phyloP scores from a whole-genome alignment of 129 eudicot genomes.

The Artemisia argyi region DNA sequence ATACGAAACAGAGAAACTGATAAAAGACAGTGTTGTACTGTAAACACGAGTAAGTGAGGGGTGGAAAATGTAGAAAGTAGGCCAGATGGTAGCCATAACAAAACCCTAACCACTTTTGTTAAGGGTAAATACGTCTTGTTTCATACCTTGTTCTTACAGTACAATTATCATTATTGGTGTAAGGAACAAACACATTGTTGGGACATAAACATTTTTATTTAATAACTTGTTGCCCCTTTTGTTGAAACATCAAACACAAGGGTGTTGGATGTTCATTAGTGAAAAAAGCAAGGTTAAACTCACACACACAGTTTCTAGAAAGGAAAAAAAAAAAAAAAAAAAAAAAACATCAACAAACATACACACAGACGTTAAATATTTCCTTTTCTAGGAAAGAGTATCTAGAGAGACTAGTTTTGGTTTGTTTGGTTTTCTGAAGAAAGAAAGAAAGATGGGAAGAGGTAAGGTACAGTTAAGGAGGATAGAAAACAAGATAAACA shows the following conservation, averaged over 20 bases:
- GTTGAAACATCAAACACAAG: constrained; percentile 39
- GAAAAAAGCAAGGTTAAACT: constrained; percentile 37
- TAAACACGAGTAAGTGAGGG: too few species aligned
- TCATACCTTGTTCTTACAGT: constrained; percentile 14
- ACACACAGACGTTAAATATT: constrained; percentile 28
- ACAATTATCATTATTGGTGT: constrained; percentile 30
- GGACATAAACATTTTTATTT: constrained; percentile 27
- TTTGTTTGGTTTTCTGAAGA: constrained; percentile 29
- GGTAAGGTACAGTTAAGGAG: constrained; percentile 86
- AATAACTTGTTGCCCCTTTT: constrained; percentile 31
- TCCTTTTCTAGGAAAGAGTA: constrained; percentile 51
- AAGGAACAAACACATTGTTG: constrained; percentile 12
- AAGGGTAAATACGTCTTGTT: constrained; percentile 29
- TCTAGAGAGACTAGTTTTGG: constrained; percentile 34
- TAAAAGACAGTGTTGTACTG: too few species aligned
- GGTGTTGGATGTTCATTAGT: constrained; percentile 33
- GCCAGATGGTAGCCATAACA: too few species aligned
- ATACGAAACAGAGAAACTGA: too few species aligned
- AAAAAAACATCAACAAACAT: constrained; percentile 18
- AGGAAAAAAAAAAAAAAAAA: too few species aligned
- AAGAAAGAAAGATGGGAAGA: constrained; percentile 60
- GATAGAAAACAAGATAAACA: constrained; percentile 94
- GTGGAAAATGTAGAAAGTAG: too few species aligned
- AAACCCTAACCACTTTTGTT: constrained; percentile 5
- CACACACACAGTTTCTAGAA: constrained; percentile 28